Evolutionary conservation across 2,329 filamentous ascomycete genomes (phyloP), one percentile per base, ranked within the genome.

Genomic region (Fusarium sp.): DNA sequence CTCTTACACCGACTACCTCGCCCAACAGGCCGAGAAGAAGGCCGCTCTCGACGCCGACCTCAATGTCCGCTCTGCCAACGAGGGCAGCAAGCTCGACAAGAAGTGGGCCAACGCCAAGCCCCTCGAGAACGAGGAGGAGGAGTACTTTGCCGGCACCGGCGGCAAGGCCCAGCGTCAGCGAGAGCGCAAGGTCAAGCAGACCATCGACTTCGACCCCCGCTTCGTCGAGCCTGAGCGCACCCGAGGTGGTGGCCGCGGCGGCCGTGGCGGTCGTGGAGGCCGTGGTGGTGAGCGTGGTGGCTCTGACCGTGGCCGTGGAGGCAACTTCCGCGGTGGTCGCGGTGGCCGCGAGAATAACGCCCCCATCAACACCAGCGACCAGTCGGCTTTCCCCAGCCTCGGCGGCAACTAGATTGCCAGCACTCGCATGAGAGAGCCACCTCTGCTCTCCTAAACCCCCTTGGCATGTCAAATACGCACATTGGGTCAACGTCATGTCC

Each of bases 21-120:
- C 92, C 81, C 87, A 91, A 84, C 85, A 83, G 79, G 88, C 88
- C 68, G 88, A 90, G 87, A 96, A 95, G 90, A 95, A 94, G 87
- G 85, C 90, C 75, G 89, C 90, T 75, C 90, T 96, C 74, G 90
- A 89, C 78, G 84, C 86, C 78, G 78, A 75, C 62, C 89, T 92
- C 79, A 90, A 94, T 80, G 89, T 94, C 81, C 96, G 96, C 87
- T 92, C 95, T 88, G 87, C 96, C 84, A 98, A 98, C 88, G 95
- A 98, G 88, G 95, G 95, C 81, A 90, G 88, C 87, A 94, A 94
- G 88, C 82, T 87, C 80, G 92, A 95, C 88, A 96, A 96, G 91
- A 96, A 98, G 90, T 98, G 95, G 94, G 93, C 93, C 80, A 88
- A 89, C 80, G 95, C 94, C 83, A 97, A 95, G 88, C 81, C 88